These are phyloP conservation scores for Akanthomyces lecanii DNA, from an alignment of 2,329 filamentous ascomycete species.

Conservation along the genomic window DNA sequence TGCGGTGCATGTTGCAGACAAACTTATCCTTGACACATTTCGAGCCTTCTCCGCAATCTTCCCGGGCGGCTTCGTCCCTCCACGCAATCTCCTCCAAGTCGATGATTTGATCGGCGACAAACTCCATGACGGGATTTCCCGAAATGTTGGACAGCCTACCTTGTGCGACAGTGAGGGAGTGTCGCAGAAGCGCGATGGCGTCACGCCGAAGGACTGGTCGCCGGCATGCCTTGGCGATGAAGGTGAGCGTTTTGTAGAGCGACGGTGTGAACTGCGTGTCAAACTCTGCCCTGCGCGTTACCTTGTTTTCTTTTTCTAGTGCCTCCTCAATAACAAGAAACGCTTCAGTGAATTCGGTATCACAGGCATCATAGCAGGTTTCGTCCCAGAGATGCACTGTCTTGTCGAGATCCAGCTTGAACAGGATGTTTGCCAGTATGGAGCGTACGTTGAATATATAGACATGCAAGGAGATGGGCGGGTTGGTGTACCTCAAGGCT, in stretches of 20 bases:
- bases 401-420: background rate
- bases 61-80: background rate
- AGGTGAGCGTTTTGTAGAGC: background rate
- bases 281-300: background rate
- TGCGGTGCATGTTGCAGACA: background rate
- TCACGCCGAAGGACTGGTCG: background rate
- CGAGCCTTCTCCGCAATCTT: background rate
- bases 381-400: background rate
- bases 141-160: background rate
- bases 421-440: background rate
- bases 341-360: background rate
- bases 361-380: background rate
- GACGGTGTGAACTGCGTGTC: background rate
- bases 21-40: background rate
- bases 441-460: background rate
- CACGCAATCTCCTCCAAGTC: background rate
- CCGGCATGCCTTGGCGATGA: background rate
- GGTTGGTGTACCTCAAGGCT: background rate
- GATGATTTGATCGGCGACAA: background rate
- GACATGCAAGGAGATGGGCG: background rate
- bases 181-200: background rate
- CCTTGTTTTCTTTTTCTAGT: background rate
- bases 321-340: background rate
- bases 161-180: background rate
- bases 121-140: background rate